Percentiles rank a stretch among this genome's conserved stretches.
Conservation (phyloP, 1,284 basidiomycete genomes). For the Naganishia liquefaciens region DNA sequence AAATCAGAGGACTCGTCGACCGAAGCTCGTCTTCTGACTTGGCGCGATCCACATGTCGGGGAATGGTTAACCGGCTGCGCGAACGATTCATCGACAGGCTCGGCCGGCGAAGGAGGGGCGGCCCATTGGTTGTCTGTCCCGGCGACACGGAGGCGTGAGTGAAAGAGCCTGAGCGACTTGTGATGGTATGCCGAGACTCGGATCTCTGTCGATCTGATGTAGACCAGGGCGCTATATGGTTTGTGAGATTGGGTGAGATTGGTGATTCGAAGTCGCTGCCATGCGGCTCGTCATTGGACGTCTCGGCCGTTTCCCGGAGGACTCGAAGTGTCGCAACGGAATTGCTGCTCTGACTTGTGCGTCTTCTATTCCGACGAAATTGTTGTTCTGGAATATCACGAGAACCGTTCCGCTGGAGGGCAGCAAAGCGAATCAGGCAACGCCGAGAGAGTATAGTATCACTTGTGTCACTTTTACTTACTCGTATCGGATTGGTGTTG, state of each 20-base stretch:
- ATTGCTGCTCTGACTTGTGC: conserved; percentile 11
- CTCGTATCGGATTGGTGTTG: neutral
- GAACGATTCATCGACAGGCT: conserved; percentile 16
- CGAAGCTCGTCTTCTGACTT: neutral
- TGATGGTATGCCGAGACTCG: neutral
- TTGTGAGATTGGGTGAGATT: neutral
- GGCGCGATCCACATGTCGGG: conserved; percentile 7
- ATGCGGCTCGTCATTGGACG: neutral
- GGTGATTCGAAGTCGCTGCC: neutral
- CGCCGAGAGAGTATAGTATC: neutral
- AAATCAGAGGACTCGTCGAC: conserved; percentile 8
- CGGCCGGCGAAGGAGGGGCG: conserved; percentile 5
- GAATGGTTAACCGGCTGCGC: conserved; percentile 18
- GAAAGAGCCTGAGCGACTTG: conserved; percentile 3
- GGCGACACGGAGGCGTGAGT: neutral
- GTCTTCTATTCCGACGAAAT: conserved; percentile 12
- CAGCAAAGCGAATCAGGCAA: neutral
- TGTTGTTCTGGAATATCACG: conserved; percentile 12
- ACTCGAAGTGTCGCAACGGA: conserved; percentile 6
- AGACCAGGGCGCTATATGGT: neutral
- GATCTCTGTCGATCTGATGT: neutral
- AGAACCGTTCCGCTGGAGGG: neutral
- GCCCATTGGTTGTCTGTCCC: neutral
- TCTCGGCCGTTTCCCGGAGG: conserved; percentile 1
- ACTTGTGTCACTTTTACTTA: neutral